Conservation (phyloP, 139 green algal species). For the Haematococcus lacustris region DNA sequence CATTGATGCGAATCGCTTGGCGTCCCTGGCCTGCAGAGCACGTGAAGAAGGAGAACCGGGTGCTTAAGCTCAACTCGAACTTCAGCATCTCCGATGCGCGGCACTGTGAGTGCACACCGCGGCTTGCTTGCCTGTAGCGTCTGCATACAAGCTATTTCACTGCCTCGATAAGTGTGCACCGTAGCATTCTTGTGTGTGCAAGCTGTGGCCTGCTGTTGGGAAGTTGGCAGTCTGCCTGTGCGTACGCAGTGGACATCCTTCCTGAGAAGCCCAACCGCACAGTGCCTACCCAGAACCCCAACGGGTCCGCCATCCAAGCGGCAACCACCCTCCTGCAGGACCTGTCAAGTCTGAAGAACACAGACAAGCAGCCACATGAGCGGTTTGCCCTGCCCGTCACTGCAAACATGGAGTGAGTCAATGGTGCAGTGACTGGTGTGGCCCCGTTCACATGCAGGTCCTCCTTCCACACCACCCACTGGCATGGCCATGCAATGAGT, state of each 20-base stretch:
- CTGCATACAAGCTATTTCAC: not conserved
- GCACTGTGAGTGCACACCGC: conserved; percentile 30
- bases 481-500: no score
- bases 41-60: conserved; percentile 43
- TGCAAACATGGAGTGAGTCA: conserved; percentile 45
- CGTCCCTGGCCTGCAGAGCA: no score
- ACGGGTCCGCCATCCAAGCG: conserved; percentile 14
- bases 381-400: conserved; percentile 43
- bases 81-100: conserved; percentile 42
- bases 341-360: conserved; percentile 32
- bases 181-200: not conserved
- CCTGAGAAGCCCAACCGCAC: conserved; percentile 57
- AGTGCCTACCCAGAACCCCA: conserved; percentile 31
- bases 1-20: no score
- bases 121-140: not conserved
- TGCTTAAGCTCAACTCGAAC: conserved; percentile 22
- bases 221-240: not conserved
- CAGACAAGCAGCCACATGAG: conserved; percentile 34
- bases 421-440: no score
- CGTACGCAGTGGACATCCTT: conserved; percentile 43
- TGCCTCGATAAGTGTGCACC: not conserved
- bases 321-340: conserved; percentile 11
- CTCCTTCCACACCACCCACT: no score
- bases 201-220: not conserved
- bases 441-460: no score